These are phyloP conservation scores for Seminavis robusta DNA, from an alignment of 108 stramenopile species.

Conservation along the genomic window DNA sequence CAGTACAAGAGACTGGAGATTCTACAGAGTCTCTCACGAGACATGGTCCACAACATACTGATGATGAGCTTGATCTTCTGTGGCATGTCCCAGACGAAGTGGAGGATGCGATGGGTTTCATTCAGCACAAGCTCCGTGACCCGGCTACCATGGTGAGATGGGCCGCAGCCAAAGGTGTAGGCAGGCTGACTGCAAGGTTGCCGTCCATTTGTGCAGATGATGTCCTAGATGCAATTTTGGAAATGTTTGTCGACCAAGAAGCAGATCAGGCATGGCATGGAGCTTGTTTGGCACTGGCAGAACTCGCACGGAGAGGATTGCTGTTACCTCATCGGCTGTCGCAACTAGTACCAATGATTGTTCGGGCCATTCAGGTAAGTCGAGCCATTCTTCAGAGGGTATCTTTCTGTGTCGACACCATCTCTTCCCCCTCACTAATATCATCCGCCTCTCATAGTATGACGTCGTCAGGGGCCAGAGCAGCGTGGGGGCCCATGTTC, in stretches of 20 bases:
- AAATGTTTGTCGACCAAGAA: conserved; percentile 66
- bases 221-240: conserved; percentile 90
- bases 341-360: conserved; percentile 84
- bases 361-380: conserved; percentile 65
- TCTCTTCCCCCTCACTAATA: neutral
- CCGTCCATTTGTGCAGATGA: conserved; percentile 91
- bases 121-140: conserved; percentile 77
- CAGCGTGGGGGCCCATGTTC: conserved; percentile 94
- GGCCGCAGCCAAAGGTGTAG: conserved; percentile 98
- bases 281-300: conserved; percentile 93
- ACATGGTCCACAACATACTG: neutral
- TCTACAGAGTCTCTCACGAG: neutral
- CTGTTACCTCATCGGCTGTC: conserved; percentile 83
- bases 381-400: neutral
- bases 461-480: conserved; percentile 87
- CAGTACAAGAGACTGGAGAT: too few relatives aligned
- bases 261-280: conserved; percentile 96
- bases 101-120: conserved; percentile 93
- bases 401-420: neutral
- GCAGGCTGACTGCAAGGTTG: conserved; percentile 91
- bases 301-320: conserved; percentile 94
- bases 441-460: conserved; percentile 35
- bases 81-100: conserved; percentile 89
- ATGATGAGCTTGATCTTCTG: conserved; percentile 18
- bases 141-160: conserved; percentile 94